Conservation (phyloP, 2,329 filamentous ascomycete species). For the Epicoccum sorghinum region DNA sequence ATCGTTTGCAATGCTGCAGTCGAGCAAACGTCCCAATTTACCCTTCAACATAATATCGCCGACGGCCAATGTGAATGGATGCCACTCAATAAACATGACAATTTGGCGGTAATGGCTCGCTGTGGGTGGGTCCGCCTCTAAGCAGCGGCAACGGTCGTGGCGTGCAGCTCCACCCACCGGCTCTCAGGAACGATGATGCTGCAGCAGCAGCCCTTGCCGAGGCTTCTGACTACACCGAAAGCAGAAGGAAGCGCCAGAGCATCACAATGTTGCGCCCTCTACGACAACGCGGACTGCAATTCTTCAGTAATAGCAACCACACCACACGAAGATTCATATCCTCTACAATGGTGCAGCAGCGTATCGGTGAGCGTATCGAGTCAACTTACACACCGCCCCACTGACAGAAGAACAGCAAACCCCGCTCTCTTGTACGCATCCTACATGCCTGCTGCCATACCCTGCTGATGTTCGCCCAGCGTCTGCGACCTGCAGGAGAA, state of each 20-base stretch:
- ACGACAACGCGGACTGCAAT: slow-evolving; percentile 18
- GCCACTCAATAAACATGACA: neutral
- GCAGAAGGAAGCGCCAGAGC: slow-evolving; percentile 5
- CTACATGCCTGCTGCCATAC: slow-evolving; percentile 6
- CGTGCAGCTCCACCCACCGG: slow-evolving; percentile 8
- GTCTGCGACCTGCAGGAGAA: slow-evolving; percentile 96
- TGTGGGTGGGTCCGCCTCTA: slow-evolving; percentile 19
- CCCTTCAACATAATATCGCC: slow-evolving; percentile 22
- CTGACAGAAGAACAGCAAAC: slow-evolving; percentile 43
- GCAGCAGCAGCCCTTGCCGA: slow-evolving; percentile 20
- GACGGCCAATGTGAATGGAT: neutral
- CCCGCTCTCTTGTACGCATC: slow-evolving; percentile 49
- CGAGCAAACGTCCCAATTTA: slow-evolving; percentile 1
- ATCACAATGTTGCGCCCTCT: slow-evolving; percentile 19
- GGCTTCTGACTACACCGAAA: slow-evolving; percentile 15
- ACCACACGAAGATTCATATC: slow-evolving; percentile 8
- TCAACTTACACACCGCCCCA: neutral
- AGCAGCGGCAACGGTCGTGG: slow-evolving; percentile 6
- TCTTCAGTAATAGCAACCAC: neutral
- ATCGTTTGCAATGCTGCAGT: neutral
- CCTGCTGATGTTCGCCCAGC: slow-evolving; percentile 55
- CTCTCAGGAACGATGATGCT: slow-evolving; percentile 19
- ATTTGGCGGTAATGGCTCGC: slow-evolving; percentile 22
- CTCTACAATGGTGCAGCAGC: slow-evolving; percentile 37
- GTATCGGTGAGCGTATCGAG: slow-evolving; percentile 34